These are phyloP conservation scores for Blastobotrys arbuscula DNA, from an alignment of 1,139 yeast species.

Conservation along the genomic window DNA sequence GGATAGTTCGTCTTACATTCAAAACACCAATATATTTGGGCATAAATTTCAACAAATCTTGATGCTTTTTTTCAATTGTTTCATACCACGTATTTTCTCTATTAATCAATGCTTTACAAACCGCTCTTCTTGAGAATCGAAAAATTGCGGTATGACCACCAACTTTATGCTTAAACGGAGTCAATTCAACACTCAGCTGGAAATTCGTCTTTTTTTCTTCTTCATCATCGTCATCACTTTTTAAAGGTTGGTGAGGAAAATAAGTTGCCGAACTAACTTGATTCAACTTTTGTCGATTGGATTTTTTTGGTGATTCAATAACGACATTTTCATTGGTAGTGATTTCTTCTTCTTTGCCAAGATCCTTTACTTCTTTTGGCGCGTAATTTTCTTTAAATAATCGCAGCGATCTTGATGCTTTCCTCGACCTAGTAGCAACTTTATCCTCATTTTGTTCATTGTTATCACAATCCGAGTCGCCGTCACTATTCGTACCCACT, in stretches of 20 bases:
- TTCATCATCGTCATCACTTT: not conserved
- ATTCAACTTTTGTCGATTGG: slow-evolving; percentile 14
- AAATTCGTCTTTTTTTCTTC: slow-evolving; percentile 15
- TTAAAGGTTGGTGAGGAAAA: slow-evolving; percentile 50
- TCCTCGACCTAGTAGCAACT: slow-evolving; percentile 35
- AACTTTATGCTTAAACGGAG: slow-evolving; percentile 85
- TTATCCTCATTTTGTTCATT: not conserved
- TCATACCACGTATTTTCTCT: slow-evolving; percentile 92
- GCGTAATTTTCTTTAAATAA: slow-evolving; percentile 39
- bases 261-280: slow-evolving; percentile 59
- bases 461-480: not conserved
- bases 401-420: slow-evolving; percentile 48
- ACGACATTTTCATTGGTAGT: not conserved
- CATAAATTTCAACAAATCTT: slow-evolving; percentile 74
- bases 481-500: not conserved
- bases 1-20: slow-evolving; percentile 73
- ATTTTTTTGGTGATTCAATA: slow-evolving; percentile 1
- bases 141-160: slow-evolving; percentile 99
- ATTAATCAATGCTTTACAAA: slow-evolving; percentile 89
- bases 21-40: slow-evolving; percentile 91
- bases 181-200: slow-evolving; percentile 62
- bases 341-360: not conserved
- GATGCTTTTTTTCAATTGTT: slow-evolving; percentile 69
- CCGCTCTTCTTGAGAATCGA: slow-evolving; percentile 83
- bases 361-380: not conserved